Evolutionary conservation across 139 green algal genomes (phyloP).

Genomic region (Chlamydomonas schloesseri): DNA sequence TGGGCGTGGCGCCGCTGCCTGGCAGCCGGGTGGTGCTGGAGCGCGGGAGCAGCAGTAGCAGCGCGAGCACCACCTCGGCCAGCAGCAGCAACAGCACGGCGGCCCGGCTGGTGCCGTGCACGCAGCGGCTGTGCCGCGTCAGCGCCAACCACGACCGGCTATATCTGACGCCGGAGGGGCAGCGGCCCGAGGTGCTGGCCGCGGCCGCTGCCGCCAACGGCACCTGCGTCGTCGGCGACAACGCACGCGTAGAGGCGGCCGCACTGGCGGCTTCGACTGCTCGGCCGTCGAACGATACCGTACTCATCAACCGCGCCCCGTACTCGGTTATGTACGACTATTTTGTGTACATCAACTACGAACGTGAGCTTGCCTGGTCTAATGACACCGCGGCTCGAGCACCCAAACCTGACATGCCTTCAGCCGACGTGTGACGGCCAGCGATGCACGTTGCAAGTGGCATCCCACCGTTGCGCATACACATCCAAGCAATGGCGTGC

Average conservation of each 20-base stretch:
- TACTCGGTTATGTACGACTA: not conserved
- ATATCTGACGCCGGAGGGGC: not conserved
- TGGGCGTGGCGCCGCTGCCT: slow-evolving; percentile 9
- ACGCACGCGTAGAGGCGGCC: not conserved
- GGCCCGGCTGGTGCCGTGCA: not conserved
- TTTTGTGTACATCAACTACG: not conserved
- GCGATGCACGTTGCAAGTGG: too few species aligned
- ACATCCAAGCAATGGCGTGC: too few species aligned
- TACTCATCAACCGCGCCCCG: slow-evolving; percentile 20
- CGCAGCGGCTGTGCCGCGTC: not conserved
- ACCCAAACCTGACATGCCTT: too few species aligned
- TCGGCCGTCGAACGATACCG: too few species aligned
- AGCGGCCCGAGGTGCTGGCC: not conserved
- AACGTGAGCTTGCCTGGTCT: too few species aligned
- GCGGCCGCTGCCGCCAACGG: not conserved
- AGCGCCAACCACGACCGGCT: not conserved
- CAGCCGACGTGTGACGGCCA: too few species aligned
- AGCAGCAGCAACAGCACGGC: not conserved
- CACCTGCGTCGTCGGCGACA: not conserved
- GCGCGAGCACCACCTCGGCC: not conserved
- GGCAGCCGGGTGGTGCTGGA: not conserved
- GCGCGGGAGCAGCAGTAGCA: not conserved
- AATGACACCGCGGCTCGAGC: too few species aligned
- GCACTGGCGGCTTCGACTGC: not conserved
- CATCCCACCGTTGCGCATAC: too few species aligned